Base-by-base conservation (phyloP, 495 filamentous ascomycete species). In the Penicillium arizonense region DNA sequence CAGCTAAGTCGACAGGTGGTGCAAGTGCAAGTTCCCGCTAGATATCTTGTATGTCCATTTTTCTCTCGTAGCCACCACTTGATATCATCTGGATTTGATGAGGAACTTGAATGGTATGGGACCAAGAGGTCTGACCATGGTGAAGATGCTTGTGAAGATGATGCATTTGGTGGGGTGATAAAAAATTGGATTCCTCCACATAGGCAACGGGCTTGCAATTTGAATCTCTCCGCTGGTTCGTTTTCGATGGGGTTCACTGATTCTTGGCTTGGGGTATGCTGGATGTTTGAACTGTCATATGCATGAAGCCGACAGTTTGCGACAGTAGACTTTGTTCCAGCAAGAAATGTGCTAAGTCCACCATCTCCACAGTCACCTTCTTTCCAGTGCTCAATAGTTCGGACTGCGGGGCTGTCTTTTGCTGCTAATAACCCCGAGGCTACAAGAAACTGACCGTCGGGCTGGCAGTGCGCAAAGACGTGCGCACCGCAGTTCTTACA, bases 401-500 rank as follows among this genome's bases (percentile, higher is more conserved):
- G 57, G 13, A 77, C 75, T 64, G 56, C 53, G 60, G 48, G 73
- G 58, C 53, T 16, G 4, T 63, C 57, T 30, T 61, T 57, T 13
- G 69, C 66, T 16, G 74, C 60, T 9, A 78, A 61, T 38, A 59
- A 37, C 2, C 74, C 77, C 24, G 65, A 77, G 23, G 61, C 66
- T 42, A 84, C 80, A 33, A 68, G 55, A 53, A 72, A 77, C 26
- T 62, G 68, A 10, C 64, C 73, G 5, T 45, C 57, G 3, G 64
- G 50, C 47, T 60, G 55, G 24, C 48, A 38, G 37, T 67, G 64
- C 5, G 66, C 60, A 47, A 87, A 83, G 55, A 84, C 71, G 55
- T 88, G 84, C 23, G 82, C 81, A 28, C 87, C 87, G 54, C 88
- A 92, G 12, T 67, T 82, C n/a, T 62, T 57, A 65, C 88, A 91